These are phyloP conservation scores for Margaritispora aquatica DNA, from an alignment of 495 filamentous ascomycete species.

Conservation along the genomic window DNA sequence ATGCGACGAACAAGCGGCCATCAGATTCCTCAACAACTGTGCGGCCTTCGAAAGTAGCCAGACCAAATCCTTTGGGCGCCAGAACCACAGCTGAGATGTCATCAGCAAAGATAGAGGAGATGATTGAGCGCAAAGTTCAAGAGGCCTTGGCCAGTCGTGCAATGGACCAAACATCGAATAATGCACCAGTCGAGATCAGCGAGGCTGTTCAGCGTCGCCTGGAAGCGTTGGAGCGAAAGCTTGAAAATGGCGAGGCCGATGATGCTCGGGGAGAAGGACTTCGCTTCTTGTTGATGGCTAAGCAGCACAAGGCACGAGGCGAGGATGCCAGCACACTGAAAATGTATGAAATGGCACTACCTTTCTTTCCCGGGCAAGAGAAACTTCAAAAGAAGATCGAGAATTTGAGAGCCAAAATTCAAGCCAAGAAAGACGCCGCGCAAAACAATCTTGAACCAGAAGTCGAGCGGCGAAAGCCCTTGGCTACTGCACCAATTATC, in stretches of 20 bases:
- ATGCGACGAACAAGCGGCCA: conserved; percentile 36
- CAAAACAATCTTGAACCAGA: background rate
- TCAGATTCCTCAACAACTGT: conserved; percentile 31
- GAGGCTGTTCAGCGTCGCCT: conserved; percentile 75
- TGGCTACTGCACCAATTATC: conserved; percentile 11
- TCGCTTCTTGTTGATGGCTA: conserved; percentile 80
- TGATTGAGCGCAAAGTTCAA: conserved; percentile 85
- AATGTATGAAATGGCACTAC: conserved; percentile 80
- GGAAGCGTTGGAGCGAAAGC: conserved; percentile 75
- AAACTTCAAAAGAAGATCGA: conserved; percentile 77
- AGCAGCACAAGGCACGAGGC: conserved; percentile 79
- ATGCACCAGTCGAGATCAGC: conserved; percentile 53
- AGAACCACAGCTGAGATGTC: conserved; percentile 47
- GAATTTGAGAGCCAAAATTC: conserved; percentile 55
- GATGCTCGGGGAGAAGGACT: conserved; percentile 74
- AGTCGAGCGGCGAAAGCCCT: conserved; percentile 6
- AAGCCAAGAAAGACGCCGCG: conserved; percentile 31
- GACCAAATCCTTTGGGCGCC: conserved; percentile 27
- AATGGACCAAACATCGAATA: conserved; percentile 38
- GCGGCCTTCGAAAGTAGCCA: conserved; percentile 33
- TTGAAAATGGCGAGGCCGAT: conserved; percentile 55
- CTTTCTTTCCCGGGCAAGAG: conserved; percentile 79
- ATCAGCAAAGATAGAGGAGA: conserved; percentile 76
- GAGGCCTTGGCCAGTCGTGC: conserved; percentile 75
- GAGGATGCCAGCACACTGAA: conserved; percentile 72